These are phyloP conservation scores for Huntiella moniliformis DNA, from an alignment of 2,329 filamentous ascomycete genomes.

Conservation along the genomic window DNA sequence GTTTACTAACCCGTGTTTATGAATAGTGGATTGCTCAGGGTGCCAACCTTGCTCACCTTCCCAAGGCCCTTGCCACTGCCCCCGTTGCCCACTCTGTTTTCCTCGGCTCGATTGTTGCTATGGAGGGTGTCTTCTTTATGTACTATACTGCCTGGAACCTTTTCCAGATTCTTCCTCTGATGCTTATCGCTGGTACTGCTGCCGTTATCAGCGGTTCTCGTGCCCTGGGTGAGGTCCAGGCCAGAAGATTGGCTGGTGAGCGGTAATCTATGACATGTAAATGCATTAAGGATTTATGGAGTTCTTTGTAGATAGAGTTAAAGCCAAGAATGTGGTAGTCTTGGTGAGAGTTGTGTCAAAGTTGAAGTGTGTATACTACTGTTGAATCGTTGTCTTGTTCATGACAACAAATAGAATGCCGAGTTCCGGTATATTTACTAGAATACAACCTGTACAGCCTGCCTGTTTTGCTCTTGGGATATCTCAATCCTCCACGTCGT, in stretches of 20 bases:
- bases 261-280: conserved; percentile 20
- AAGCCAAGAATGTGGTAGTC: neutral
- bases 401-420: too few species aligned
- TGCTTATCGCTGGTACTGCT: conserved; percentile 45
- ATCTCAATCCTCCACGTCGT: conserved; percentile 57
- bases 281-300: neutral
- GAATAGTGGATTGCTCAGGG: conserved; percentile 64
- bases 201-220: conserved; percentile 76
- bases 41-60: conserved; percentile 62
- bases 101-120: conserved; percentile 66
- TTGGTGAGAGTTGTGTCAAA: neutral
- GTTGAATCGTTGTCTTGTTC: too few species aligned
- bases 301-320: neutral
- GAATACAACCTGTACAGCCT: neutral
- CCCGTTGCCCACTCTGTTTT: conserved; percentile 71
- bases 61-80: conserved; percentile 54
- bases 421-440: neutral
- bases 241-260: conserved; percentile 60
- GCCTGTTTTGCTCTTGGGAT: too few species aligned
- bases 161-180: conserved; percentile 68
- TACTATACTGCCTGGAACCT: conserved; percentile 89
- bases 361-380: too few species aligned
- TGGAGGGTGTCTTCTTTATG: conserved; percentile 84
- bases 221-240: conserved; percentile 83
- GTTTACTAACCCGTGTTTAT: neutral